These are phyloP conservation scores for Globisporangium sylvaticum DNA, from an alignment of 352 stramenopile genomes.

Conservation along the genomic window DNA sequence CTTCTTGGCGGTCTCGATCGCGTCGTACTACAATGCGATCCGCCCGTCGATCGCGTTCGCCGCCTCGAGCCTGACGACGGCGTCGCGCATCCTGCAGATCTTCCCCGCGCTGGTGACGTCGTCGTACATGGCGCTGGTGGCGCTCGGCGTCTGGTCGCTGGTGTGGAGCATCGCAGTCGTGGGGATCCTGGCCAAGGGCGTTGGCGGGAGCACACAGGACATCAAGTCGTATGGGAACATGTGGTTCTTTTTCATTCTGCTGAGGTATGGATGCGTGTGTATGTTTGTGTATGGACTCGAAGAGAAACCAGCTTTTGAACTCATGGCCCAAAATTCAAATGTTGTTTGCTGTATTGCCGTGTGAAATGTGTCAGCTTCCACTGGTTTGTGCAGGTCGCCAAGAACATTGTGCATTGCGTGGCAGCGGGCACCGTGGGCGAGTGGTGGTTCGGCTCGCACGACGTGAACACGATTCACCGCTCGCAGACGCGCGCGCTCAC, in stretches of 20 bases:
- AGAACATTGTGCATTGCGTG: slow-evolving; percentile 86
- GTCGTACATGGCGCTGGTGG: slow-evolving; percentile 60
- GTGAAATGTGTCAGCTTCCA: slow-evolving; percentile 43
- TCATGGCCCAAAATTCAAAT: not conserved
- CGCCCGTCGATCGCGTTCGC: slow-evolving; percentile 75
- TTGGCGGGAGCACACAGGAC: slow-evolving; percentile 40
- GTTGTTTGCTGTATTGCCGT: not conserved
- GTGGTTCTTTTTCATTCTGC: slow-evolving; percentile 81
- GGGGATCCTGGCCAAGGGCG: slow-evolving; percentile 60
- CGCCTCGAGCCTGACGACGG: slow-evolving; percentile 67
- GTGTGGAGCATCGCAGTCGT: slow-evolving; percentile 77
- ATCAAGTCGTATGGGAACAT: slow-evolving; percentile 61
- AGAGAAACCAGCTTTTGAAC: not conserved
- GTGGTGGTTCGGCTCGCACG: slow-evolving; percentile 82
- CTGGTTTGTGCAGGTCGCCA: slow-evolving; percentile 83
- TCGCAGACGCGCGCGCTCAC: slow-evolving; percentile 60
- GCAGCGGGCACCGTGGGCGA: slow-evolving; percentile 74
- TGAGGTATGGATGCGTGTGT: slow-evolving; percentile 44
- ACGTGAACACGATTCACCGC: slow-evolving; percentile 67
- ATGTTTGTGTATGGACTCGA: not conserved
- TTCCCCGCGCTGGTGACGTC: slow-evolving; percentile 70
- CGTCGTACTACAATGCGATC: slow-evolving; percentile 62
- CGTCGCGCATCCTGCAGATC: slow-evolving; percentile 64
- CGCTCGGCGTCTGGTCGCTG: slow-evolving; percentile 65
- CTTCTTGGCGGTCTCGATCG: slow-evolving; percentile 61